Evolutionary conservation across 1,284 basidiomycete species (phyloP).

Genomic region (Trichosporon faecale): DNA sequence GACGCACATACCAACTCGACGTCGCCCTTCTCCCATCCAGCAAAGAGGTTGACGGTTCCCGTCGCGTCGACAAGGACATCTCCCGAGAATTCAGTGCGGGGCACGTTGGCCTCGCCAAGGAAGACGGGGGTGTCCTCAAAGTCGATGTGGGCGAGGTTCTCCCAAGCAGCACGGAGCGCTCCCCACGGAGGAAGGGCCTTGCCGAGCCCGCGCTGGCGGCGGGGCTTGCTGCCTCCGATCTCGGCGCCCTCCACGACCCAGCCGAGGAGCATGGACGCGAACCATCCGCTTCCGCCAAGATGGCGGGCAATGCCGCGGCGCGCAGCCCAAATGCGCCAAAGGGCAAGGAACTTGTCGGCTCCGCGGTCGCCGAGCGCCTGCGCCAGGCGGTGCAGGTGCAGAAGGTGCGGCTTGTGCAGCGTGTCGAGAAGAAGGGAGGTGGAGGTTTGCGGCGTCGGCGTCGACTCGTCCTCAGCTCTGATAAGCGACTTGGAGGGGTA

Average conservation of each 20-base stretch:
- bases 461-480: slow-evolving; percentile 44
- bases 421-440: slow-evolving; percentile 66
- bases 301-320: slow-evolving; percentile 67
- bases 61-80: slow-evolving; percentile 74
- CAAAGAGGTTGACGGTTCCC: slow-evolving; percentile 76
- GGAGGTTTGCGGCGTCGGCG: slow-evolving; percentile 67
- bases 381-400: slow-evolving; percentile 66
- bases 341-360: slow-evolving; percentile 64
- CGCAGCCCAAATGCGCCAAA: slow-evolving; percentile 86
- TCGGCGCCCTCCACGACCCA: slow-evolving; percentile 71
- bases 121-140: slow-evolving; percentile 65
- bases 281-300: slow-evolving; percentile 64
- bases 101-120: slow-evolving; percentile 54
- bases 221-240: slow-evolving; percentile 29
- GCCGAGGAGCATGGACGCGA: slow-evolving; percentile 69
- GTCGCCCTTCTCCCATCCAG: slow-evolving; percentile 63
- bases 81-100: slow-evolving; percentile 42
- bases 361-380: slow-evolving; percentile 61
- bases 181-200: slow-evolving; percentile 53
- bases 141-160: slow-evolving; percentile 62
- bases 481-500: slow-evolving; percentile 74
- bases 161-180: slow-evolving; percentile 48
- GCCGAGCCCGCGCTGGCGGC: slow-evolving; percentile 54
- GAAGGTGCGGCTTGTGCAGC: slow-evolving; percentile 64
- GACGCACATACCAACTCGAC: slow-evolving; percentile 47